Percentiles rank a stretch among this genome's conserved stretches.
phyloP scores from a whole-genome alignment of 2,329 filamentous ascomycete species.

The Geosmithia flava region DNA sequence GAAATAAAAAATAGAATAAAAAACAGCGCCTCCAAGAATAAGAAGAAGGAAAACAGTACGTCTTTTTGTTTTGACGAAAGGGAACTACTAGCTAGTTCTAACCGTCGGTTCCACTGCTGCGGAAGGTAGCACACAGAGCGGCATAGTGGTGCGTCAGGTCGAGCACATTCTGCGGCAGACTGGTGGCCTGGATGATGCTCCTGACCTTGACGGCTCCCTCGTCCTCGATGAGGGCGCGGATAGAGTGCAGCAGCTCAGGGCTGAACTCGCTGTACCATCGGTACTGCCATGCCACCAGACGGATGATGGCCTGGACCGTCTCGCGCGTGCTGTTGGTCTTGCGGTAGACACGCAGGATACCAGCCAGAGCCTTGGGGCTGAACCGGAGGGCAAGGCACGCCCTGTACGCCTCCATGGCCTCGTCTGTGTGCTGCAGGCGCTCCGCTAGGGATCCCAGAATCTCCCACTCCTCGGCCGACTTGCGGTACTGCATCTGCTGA shows the following conservation, averaged over 20 bases:
- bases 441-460: conserved; percentile 89
- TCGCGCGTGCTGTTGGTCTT: conserved; percentile 67
- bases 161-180: conserved; percentile 80
- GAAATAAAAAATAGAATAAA: too few relatives aligned
- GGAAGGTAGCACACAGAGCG: conserved; percentile 84
- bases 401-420: conserved; percentile 87
- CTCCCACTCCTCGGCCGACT: conserved; percentile 95
- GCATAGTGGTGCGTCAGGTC: conserved; percentile 96
- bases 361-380: conserved; percentile 82
- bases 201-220: conserved; percentile 95
- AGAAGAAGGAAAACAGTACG: not conserved
- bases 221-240: conserved; percentile 89
- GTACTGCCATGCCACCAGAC: conserved; percentile 95
- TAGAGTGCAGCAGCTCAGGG: conserved; percentile 73
- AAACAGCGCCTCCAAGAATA: not conserved
- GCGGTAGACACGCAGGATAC: conserved; percentile 71
- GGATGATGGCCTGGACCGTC: conserved; percentile 73
- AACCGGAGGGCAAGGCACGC: conserved; percentile 80
- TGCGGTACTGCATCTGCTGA: conserved; percentile 91
- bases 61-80: not conserved
- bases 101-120: conserved; percentile 84
- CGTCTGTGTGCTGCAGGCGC: conserved; percentile 80
- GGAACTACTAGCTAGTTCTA: conserved; percentile 23
- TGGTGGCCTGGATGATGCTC: conserved; percentile 94
- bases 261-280: conserved; percentile 99